A percentile compares a stretch with the other conserved stretches of the same genome.
These are phyloP conservation scores for Pseudogymnoascus sp. DNA, from an alignment of 2,329 filamentous ascomycete genomes.

Conservation along the genomic window DNA sequence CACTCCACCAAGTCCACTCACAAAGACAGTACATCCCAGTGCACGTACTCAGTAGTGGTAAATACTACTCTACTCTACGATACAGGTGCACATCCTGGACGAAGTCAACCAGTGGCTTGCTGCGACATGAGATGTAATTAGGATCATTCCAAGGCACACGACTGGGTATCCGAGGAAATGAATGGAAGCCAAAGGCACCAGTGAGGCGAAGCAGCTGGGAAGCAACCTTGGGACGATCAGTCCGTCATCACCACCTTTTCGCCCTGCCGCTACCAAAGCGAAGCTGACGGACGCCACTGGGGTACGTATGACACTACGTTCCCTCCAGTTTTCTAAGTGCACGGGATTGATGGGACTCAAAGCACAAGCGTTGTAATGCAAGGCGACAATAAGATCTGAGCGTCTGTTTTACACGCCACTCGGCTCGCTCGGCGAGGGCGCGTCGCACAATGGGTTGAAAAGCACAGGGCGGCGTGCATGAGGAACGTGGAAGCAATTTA, in stretches of 20 bases:
- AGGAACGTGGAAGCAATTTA: conserved; percentile 4
- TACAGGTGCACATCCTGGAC: background rate
- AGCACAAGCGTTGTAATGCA: background rate
- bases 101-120: background rate
- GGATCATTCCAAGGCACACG: conserved; percentile 1
- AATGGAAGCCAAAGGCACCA: background rate
- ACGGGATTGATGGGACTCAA: background rate
- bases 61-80: background rate
- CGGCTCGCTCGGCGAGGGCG: background rate
- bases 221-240: conserved; percentile 3
- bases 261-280: background rate
- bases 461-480: conserved; percentile 2
- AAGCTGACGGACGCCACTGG: background rate
- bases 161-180: background rate
- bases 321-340: background rate
- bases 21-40: background rate
- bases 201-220: background rate
- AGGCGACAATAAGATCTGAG: background rate
- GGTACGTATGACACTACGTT: background rate
- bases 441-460: background rate
- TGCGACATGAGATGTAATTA: background rate
- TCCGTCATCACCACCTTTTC: background rate
- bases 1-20: background rate
- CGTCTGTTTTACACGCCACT: background rate
- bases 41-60: background rate